Base-by-base conservation (phyloP, 352 stramenopile species). In the Globisporangium orthogonon region DNA sequence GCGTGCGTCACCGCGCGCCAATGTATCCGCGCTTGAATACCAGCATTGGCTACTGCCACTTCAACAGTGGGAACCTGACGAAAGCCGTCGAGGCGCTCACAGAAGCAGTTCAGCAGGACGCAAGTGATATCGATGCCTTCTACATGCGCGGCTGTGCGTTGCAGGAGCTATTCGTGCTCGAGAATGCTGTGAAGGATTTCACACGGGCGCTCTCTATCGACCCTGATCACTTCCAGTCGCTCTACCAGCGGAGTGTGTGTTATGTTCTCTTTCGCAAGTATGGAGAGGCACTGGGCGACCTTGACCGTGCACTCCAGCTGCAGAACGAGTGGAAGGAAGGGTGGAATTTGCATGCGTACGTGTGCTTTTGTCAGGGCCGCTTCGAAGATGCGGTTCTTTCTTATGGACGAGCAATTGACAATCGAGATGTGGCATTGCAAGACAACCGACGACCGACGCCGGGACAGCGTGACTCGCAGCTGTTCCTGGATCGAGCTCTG, bases 41-140 rank as follows among this genome's bases (percentile, higher is more conserved):
- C 10, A 78, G 55, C 46, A 87, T 87, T 3, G 76, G 74, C 0
- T 83, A 71, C 40, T 87, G 76, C 52, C 75, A 87, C 39, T 74
- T 80, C 4, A 41, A 76, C 48, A 58, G 62, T 46, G 65, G 69
- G 0, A 75, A 63, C n/a, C 47, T 81, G 39, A 33, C 17, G 1
- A 78, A 83, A 31, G 74, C 74, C 0, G 60, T 85, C 1, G 66
- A 73, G 44, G 65, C 72, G 11, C 69, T 87, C 17, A 83, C 74
- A 0, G 76, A 81, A 23, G 67, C 76, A 0, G 49, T 79, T 3
- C 44, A 63, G 10, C 60, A 76, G 17, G 54, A 68, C 31, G 18
- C 52, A 3, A 7, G 37, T 3, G 69, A 76, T 15, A 40, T 55
- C 0, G 65, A 76, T 17, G 73, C 74, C 0, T 15, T 74, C 5